A percentile compares a stretch with the other conserved stretches of the same genome.
Evolutionary conservation across 2,329 filamentous ascomycete species (phyloP).

Genomic region (Eutypella sp.): DNA sequence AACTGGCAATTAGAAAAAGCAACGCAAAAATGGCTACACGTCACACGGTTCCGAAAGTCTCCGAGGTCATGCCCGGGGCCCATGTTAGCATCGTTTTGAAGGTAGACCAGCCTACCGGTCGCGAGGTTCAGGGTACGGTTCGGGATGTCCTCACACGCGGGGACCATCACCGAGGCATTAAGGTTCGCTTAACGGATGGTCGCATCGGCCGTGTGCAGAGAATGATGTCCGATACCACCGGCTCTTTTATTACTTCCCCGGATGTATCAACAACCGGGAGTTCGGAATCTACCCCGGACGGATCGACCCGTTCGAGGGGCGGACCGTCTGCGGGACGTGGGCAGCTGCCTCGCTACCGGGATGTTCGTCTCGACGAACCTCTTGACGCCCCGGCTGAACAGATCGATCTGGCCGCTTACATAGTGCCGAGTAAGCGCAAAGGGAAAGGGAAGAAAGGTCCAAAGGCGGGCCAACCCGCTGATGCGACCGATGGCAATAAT

Average conservation of each 20-base stretch:
- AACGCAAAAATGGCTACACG: slow-evolving; percentile 6
- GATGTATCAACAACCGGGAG: slow-evolving; percentile 2
- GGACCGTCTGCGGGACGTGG: slow-evolving; percentile 15
- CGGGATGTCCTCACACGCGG: slow-evolving; percentile 65
- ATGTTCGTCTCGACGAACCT: slow-evolving; percentile 30
- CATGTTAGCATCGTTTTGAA: slow-evolving; percentile 71
- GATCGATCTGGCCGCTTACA: slow-evolving; percentile 47
- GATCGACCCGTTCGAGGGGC: slow-evolving; percentile 5
- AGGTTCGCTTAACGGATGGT: slow-evolving; percentile 67
- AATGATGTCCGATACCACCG: slow-evolving; percentile 32
- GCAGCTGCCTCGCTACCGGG: slow-evolving; percentile 22
- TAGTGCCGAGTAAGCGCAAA: slow-evolving; percentile 33
- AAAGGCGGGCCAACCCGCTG: slow-evolving; percentile 11
- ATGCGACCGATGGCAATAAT: slow-evolving; percentile 7
- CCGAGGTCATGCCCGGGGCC: slow-evolving; percentile 55
- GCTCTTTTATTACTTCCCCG: slow-evolving; percentile 4
- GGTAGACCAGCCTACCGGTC: slow-evolving; percentile 68
- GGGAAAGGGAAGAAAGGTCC: slow-evolving; percentile 21
- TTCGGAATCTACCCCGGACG: slow-evolving; percentile 5
- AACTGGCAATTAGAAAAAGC: slow-evolving; percentile 3
- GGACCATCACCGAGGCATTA: slow-evolving; percentile 74
- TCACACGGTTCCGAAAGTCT: slow-evolving; percentile 37
- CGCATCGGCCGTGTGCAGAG: slow-evolving; percentile 69
- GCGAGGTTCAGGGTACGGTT: slow-evolving; percentile 63
- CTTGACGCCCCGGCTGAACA: slow-evolving; percentile 34